phyloP scores from a whole-genome alignment of 1,284 basidiomycete species.

The Wolfiporia cocos region DNA sequence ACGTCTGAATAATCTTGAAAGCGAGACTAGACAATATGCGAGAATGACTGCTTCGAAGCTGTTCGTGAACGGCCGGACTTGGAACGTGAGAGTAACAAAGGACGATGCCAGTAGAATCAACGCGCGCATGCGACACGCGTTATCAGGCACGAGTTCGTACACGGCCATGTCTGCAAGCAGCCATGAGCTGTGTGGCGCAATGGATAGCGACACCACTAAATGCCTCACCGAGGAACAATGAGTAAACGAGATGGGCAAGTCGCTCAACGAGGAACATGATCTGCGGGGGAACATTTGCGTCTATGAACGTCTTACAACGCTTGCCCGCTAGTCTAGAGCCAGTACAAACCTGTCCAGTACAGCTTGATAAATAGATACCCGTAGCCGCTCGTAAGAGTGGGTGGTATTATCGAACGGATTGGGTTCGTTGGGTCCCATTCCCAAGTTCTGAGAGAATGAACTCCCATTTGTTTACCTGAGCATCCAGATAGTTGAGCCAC shows the following conservation, averaged over 20 bases:
- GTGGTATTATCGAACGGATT: slow-evolving; percentile 30
- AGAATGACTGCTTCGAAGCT: slow-evolving; percentile 31
- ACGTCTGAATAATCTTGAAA: slow-evolving; percentile 10
- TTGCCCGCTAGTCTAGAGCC: background rate
- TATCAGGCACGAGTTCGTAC: slow-evolving; percentile 18
- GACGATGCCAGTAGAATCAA: slow-evolving; percentile 33
- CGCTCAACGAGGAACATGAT: too few relatives aligned
- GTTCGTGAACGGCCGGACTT: slow-evolving; percentile 36
- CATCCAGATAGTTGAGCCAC: too few relatives aligned
- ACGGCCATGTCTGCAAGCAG: slow-evolving; percentile 25
- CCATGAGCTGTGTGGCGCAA: slow-evolving; percentile 27
- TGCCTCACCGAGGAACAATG: too few relatives aligned
- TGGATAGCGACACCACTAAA: slow-evolving; percentile 19
- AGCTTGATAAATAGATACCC: slow-evolving; percentile 21
- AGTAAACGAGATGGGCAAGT: too few relatives aligned
- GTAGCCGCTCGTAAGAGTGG: slow-evolving; percentile 29
- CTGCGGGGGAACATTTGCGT: too few relatives aligned
- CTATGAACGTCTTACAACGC: too few relatives aligned
- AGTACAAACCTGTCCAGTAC: slow-evolving; percentile 16
- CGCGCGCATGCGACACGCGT: slow-evolving; percentile 15
- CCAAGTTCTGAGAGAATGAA: slow-evolving; percentile 29
- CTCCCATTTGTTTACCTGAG: too few relatives aligned
- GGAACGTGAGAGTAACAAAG: slow-evolving; percentile 32
- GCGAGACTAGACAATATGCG: slow-evolving; percentile 22
- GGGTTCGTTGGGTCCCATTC: slow-evolving; percentile 31